Percentiles rank a stretch among this genome's conserved stretches.
Evolutionary conservation across 164 flowering plant genomes (phyloP).

Genomic region (Nymphaea thermarum): DNA sequence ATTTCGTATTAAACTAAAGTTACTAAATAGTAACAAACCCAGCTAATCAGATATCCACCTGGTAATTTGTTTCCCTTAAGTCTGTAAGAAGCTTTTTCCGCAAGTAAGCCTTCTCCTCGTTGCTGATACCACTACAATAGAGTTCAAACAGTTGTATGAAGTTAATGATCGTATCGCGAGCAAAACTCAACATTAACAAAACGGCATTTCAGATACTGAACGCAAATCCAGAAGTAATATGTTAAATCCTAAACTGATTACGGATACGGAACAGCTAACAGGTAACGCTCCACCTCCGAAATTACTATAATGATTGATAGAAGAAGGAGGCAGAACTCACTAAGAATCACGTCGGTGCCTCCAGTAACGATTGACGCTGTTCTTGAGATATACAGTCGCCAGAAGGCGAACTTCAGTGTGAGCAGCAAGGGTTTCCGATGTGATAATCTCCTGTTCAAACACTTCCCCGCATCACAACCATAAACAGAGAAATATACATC

Average conservation of each 20-base stretch:
- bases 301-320: too few species aligned
- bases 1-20: neutral
- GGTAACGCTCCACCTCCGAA: too few species aligned
- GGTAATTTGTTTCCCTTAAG: constrained; percentile 75
- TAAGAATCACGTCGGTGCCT: constrained; percentile 51
- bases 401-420: constrained; percentile 69
- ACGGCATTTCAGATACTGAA: too few species aligned
- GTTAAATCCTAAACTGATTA: too few species aligned
- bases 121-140: constrained; percentile 67
- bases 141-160: neutral
- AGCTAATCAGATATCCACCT: constrained; percentile 29
- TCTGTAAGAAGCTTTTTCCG: constrained; percentile 63
- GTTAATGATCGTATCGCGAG: too few species aligned
- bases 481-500: neutral
- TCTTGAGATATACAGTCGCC: constrained; percentile 92
- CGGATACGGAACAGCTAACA: too few species aligned
- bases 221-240: too few species aligned
- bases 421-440: constrained; percentile 53
- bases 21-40: neutral
- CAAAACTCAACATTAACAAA: too few species aligned
- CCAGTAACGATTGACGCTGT: constrained; percentile 78
- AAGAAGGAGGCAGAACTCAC: constrained; percentile 18
- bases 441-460: constrained; percentile 67
- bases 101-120: constrained; percentile 77
- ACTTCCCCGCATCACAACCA: neutral